Base-by-base conservation (phyloP, 352 stramenopile genomes). In the Pythium monospermum region DNA sequence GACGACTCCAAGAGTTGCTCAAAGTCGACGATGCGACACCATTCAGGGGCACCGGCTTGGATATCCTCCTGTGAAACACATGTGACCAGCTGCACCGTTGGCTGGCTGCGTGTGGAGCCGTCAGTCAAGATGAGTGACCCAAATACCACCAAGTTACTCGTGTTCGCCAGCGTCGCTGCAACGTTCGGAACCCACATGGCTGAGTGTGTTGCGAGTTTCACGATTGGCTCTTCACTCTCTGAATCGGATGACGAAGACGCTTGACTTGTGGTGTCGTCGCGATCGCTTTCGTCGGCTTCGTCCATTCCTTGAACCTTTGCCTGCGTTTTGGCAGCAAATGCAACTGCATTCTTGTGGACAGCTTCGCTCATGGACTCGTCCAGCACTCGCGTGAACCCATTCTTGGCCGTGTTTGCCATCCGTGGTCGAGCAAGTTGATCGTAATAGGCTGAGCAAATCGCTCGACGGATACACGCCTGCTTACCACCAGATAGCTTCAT, bases 361-460 rank as follows among this genome's bases (percentile, higher is more conserved):
- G 19, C 28, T 15, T 50, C 2, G 18, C 23, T 49, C 3, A 23
- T 50, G 5, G 40, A 28, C 6, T 53, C 42, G 31, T 53, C 37
- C 1, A 67, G 37, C 22, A 67, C 32, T 0, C 59, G 53, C 8
- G 49, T 22, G 26, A 59, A 62, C 2, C 48, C 48, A 10, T 58
- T 44, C 1, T 53, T 49, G 2, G 48, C 18, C 4, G 43, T 47
- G 6, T 23, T 36, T 2, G 47, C 21, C 15, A 50, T 38, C 4
- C 59, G 47, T 4, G 48, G 33, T 11, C 35, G 31, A 21, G 59
- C 59, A 16, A 67, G 31, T 11, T 67, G 59, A 19, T 67, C 59
- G 23, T 45, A 57, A 26, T 55, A 67, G 4, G 53, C 59, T 8
- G 59, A 45, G 21, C 59, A 67, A 6, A 67, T 26, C 6, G 59